Conservation (phyloP, 2,329 filamentous ascomycete genomes). For the Magnaporthiopsis poae region DNA sequence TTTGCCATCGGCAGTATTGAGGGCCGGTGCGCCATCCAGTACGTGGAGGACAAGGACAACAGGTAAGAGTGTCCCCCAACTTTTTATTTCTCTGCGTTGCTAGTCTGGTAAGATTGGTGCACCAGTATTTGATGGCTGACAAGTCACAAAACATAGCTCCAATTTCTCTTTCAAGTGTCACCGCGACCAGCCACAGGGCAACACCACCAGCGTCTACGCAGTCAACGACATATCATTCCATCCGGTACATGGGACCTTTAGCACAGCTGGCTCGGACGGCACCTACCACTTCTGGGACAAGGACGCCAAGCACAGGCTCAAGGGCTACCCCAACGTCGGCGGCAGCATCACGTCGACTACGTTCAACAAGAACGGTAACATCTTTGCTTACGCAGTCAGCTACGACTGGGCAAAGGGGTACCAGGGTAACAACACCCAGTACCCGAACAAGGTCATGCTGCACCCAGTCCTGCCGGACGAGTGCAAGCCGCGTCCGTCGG, state of each 20-base stretch:
- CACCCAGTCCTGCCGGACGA: constrained; percentile 60
- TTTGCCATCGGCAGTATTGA: constrained; percentile 96
- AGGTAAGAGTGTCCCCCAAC: constrained; percentile 36
- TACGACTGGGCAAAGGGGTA: constrained; percentile 99
- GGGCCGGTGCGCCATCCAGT: constrained; percentile 93
- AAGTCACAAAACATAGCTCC: constrained; percentile 36
- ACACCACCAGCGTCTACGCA: constrained; percentile 79
- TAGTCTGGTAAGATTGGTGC: too few relatives aligned
- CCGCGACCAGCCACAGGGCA: constrained; percentile 66
- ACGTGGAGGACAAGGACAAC: constrained; percentile 90
- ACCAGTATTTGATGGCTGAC: neutral
- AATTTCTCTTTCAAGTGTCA: constrained; percentile 99
- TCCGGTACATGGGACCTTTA: constrained; percentile 93
- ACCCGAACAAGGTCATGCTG: constrained; percentile 74
- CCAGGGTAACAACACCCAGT: constrained; percentile 64
- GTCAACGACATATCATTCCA: constrained; percentile 98
- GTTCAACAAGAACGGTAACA: constrained; percentile 79
- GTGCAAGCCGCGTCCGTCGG: constrained; percentile 50
- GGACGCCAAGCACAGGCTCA: constrained; percentile 77
- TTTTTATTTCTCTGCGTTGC: too few relatives aligned
- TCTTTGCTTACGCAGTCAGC: constrained; percentile 81
- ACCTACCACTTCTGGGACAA: constrained; percentile 98
- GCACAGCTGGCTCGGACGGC: constrained; percentile 86
- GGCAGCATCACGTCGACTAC: constrained; percentile 82
- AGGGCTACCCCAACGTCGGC: constrained; percentile 76